Base-by-base conservation (phyloP, 306 rosid genomes). In the Gastrolobium bilobum region DNA sequence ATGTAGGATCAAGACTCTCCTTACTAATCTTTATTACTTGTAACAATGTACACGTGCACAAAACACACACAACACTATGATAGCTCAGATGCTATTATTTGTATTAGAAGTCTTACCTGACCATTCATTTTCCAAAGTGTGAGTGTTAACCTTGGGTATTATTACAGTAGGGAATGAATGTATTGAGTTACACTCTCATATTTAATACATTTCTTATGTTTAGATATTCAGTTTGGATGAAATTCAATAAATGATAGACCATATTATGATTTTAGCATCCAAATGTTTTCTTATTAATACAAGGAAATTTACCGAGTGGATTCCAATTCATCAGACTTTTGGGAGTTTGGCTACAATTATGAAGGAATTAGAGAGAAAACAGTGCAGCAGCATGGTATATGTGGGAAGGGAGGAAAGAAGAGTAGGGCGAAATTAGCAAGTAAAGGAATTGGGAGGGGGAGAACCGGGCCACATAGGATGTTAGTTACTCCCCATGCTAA, bases 101-200 rank as follows among this genome's bases (percentile, higher is more conserved):
- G 11, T 42, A 13, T 11, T 20, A 20, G 26, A 20, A 20, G 26
- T 20, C 26, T 20, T 20, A 20, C 26, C 26, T 20, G 26, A 60
- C 15, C 66, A 60, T 33, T 60, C 40, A n/a, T 15, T 35, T 64
- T n/a, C 3, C 72, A 43, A 9, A 46, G 6, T 43, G 35, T 46
- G 26, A 20, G 39, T 44, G 50, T n/a, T 8, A 40, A 64, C 8
- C 9, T 26, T 66, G 38, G 71, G 71, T 66, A 66, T 30, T 66
- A 66, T 30, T 46, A 10, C 3, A 65, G 52, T 40, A 65, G 14
- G 7, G 15, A 40, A 73, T 29, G 6, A 40, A 73, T 29, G 6
- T 6, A 52, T 68, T 47, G 74, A 44, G 30, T 47, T 31, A 68
- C 44, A 7, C 30, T 47, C 68, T 5, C 4, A n/a, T 7, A 7